Evolutionary conservation across 164 flowering plant genomes (phyloP), one percentile per base, ranked within the genome.

Genomic region (Houttuynia cordata): DNA sequence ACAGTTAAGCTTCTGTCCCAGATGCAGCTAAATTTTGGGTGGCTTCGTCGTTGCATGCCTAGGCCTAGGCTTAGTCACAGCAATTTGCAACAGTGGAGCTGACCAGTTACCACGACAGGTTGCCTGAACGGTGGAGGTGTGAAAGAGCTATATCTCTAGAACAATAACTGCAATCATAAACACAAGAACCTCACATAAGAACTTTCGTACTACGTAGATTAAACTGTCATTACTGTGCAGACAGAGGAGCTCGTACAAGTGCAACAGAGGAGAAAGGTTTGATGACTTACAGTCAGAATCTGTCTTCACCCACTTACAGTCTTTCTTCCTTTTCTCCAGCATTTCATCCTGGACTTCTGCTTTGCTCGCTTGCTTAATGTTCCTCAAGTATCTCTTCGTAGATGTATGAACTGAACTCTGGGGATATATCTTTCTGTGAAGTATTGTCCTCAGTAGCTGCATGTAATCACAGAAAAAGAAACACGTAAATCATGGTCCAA

Each of bases 251-350:
- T 56, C 14, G 55, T 8, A 52, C 1, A 52, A 52, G 24, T 18
- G 57, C 57, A 8, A 8, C 45, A 17, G 0, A 34, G 24, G 41
- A 10, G 47, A 18, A 51, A 30, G 8, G n/a, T 18, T 15, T 25
- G 24, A 22, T 12, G 39, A 37, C 65, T 62, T 62, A 62, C 65
- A 62, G 64, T 91, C 96, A 18, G 96, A 84, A 74, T 91, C 96
- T 8, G 94, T 91, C 64, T 91, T 91, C 53, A 78, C 96, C 97
- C 97, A 91, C 80, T 82, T 88, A 59, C 71, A 67, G 54, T 73
- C 80, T 57, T 75, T 76, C 9, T 57, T 62, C 39, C 58, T 57
- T 60, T 61, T 70, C 30, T 74, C 77, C 10, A 52, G 39, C 25
- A 5, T 51, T 25, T 83, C 79, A 57, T 76, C 78, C 20, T 78